These are phyloP conservation scores for Nigrospora oryzae DNA, from an alignment of 2,329 filamentous ascomycete genomes.

Conservation along the genomic window DNA sequence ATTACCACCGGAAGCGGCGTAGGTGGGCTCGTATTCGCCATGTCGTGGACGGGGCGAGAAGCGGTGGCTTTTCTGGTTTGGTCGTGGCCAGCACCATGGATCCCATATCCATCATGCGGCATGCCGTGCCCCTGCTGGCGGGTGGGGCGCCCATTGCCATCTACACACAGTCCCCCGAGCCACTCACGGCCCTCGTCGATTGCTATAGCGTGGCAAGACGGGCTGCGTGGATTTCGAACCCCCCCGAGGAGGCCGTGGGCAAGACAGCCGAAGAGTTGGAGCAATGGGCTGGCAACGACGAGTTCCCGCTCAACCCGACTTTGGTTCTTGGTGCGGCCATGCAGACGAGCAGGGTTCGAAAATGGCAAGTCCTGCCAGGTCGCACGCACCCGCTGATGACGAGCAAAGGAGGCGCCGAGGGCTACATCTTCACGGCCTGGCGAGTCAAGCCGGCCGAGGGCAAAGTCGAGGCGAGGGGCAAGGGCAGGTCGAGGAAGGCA, in stretches of 20 bases:
- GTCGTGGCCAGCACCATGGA: conserved; percentile 80
- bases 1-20: conserved; percentile 82
- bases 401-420: conserved; percentile 75
- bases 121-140: conserved; percentile 69
- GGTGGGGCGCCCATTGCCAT: conserved; percentile 81
- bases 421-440: conserved; percentile 80
- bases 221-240: conserved; percentile 59
- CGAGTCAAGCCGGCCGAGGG: conserved; percentile 73
- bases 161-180: conserved; percentile 75
- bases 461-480: conserved; percentile 74
- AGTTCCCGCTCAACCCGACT: conserved; percentile 84
- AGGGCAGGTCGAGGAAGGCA: conserved; percentile 62
- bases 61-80: conserved; percentile 74
- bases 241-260: conserved; percentile 36
- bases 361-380: conserved; percentile 87
- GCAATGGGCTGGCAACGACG: conserved; percentile 51
- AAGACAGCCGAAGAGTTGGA: conserved; percentile 41
- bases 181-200: conserved; percentile 69
- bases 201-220: conserved; percentile 75
- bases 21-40: conserved; percentile 67
- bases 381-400: conserved; percentile 95
- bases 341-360: conserved; percentile 69
- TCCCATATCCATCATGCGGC: conserved; percentile 63
- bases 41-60: conserved; percentile 66
- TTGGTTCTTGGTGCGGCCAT: conserved; percentile 70